Evolutionary conservation across 192 early-diverging fungal genomes (phyloP).

Genomic region (Backusella mclennaniae): DNA sequence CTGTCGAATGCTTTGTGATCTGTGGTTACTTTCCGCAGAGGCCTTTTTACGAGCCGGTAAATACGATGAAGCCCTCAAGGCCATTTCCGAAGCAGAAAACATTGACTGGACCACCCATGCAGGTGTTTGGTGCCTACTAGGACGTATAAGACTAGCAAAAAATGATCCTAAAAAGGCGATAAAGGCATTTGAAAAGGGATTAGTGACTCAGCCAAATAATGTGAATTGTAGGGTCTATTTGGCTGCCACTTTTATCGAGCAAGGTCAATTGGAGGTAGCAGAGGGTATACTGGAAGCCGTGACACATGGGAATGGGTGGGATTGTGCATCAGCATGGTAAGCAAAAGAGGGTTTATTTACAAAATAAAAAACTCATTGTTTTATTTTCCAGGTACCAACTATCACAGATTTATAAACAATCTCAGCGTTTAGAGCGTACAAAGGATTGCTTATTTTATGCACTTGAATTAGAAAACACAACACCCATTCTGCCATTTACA

Average conservation of each 20-base stretch:
- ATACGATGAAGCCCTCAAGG: slow-evolving; percentile 53
- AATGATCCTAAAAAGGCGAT: slow-evolving; percentile 38
- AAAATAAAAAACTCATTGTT: neutral
- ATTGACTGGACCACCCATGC: slow-evolving; percentile 43
- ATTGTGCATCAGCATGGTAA: slow-evolving; percentile 60
- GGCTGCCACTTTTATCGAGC: slow-evolving; percentile 43
- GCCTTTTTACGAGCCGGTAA: slow-evolving; percentile 45
- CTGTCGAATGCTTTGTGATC: slow-evolving; percentile 39
- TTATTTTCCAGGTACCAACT: slow-evolving; percentile 38
- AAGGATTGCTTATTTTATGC: slow-evolving; percentile 63
- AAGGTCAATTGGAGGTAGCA: slow-evolving; percentile 48
- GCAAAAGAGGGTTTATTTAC: neutral
- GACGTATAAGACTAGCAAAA: slow-evolving; percentile 40
- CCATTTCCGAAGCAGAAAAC: slow-evolving; percentile 55
- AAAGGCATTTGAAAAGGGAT: slow-evolving; percentile 50
- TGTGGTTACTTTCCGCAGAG: slow-evolving; percentile 57
- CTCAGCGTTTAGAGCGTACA: slow-evolving; percentile 39
- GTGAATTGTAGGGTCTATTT: slow-evolving; percentile 43
- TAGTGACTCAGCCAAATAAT: slow-evolving; percentile 43
- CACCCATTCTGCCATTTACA: slow-evolving; percentile 46
- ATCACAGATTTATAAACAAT: slow-evolving; percentile 44
- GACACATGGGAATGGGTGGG: slow-evolving; percentile 57
- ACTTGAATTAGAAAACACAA: slow-evolving; percentile 51
- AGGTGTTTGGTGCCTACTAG: slow-evolving; percentile 57
- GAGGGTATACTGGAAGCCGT: slow-evolving; percentile 50